These are phyloP conservation scores for Solanum tarijense DNA, from an alignment of 257 asterid species.

Conservation along the genomic window DNA sequence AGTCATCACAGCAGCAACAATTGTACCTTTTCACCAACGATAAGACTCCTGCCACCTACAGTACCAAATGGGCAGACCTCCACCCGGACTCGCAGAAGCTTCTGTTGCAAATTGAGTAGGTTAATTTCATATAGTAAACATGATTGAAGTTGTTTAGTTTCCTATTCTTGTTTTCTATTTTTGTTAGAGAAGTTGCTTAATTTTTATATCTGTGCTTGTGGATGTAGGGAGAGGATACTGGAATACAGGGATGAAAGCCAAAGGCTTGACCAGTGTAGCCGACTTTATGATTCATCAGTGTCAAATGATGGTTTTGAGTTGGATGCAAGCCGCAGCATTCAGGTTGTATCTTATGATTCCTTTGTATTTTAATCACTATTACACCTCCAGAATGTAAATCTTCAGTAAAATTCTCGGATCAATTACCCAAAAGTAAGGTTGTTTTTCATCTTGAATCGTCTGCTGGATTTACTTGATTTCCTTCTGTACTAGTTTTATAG, in stretches of 20 bases:
- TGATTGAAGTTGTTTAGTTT: not conserved
- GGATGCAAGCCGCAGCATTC: slow-evolving; percentile 72
- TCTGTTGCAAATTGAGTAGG: slow-evolving; percentile 75
- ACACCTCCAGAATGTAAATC: not conserved
- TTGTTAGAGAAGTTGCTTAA: not conserved
- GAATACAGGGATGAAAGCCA: slow-evolving; percentile 91
- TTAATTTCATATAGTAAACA: not conserved
- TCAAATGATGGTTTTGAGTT: slow-evolving; percentile 75
- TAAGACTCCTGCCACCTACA: slow-evolving; percentile 73
- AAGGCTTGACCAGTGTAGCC: slow-evolving; percentile 76
- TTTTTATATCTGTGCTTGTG: not conserved
- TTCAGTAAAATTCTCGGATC: not conserved
- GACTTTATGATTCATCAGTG: slow-evolving; percentile 81
- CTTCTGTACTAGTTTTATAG: not conserved
- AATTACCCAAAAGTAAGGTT: not conserved
- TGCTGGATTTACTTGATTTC: not conserved
- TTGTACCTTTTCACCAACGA: slow-evolving; percentile 63
- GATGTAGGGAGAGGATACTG: slow-evolving; percentile 69
- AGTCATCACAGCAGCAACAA: slow-evolving; percentile 25
- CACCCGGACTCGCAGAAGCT: slow-evolving; percentile 90
- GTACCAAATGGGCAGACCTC: slow-evolving; percentile 94
- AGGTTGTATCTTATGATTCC: slow-evolving; percentile 28
- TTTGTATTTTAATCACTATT: not conserved
- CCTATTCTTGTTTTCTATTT: not conserved
- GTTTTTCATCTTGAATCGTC: not conserved